phyloP scores from a whole-genome alignment of 2,329 filamentous ascomycete genomes.

The Ustulina deusta region DNA sequence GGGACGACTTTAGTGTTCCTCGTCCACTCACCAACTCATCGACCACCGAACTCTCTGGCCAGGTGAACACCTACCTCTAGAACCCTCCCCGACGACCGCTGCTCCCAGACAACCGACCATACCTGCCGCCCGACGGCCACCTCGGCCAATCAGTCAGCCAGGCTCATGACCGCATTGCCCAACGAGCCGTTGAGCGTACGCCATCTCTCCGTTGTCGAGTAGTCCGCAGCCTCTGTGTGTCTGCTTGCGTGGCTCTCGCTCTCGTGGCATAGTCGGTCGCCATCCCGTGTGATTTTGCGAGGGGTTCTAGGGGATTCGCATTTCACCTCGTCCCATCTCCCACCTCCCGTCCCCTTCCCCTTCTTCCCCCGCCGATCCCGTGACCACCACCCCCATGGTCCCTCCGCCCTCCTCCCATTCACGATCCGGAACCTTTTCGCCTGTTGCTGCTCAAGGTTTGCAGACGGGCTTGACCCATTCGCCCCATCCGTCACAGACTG shows the following conservation, averaged over 20 bases:
- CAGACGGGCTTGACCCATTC: conserved; percentile 69
- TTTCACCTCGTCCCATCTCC: conserved; percentile 37
- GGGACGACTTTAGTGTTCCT: background rate
- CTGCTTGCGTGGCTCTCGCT: conserved; percentile 28
- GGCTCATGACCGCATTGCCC: conserved; percentile 47
- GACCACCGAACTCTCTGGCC: background rate
- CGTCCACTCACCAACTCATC: background rate
- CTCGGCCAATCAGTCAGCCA: conserved; percentile 31
- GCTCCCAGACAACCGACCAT: background rate
- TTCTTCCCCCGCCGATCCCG: conserved; percentile 40
- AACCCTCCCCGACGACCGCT: conserved; percentile 8
- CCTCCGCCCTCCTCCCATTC: conserved; percentile 54
- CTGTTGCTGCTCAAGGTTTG: conserved; percentile 68
- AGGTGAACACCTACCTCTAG: background rate
- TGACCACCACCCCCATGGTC: conserved; percentile 52
- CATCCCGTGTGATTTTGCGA: conserved; percentile 44
- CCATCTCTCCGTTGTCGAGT: conserved; percentile 34
- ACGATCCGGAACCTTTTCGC: conserved; percentile 74
- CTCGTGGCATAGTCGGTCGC: conserved; percentile 28
- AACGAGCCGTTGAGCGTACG: conserved; percentile 40
- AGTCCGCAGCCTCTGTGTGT: conserved; percentile 24
- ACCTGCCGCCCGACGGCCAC: background rate
- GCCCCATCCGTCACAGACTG: conserved; percentile 68
- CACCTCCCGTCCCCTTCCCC: conserved; percentile 41
- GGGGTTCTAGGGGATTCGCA: conserved; percentile 49